Evolutionary conservation across 2,329 filamentous ascomycete species (phyloP).

Genomic region (Phyllosticta citribraziliensis): DNA sequence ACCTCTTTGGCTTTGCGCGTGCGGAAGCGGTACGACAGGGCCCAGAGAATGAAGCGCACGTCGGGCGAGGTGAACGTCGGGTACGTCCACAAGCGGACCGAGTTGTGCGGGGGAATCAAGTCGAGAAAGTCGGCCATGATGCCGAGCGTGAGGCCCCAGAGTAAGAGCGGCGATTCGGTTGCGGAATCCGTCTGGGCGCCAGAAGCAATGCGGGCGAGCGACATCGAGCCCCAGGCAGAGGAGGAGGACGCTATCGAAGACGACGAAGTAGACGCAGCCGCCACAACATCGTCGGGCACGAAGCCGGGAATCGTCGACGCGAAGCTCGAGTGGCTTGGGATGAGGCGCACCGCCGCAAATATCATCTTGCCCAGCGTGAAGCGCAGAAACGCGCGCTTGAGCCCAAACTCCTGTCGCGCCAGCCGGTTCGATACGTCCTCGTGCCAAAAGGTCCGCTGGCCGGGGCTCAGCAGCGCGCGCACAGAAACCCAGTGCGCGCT

Average conservation of each 20-base stretch:
- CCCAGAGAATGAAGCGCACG: constrained; percentile 48
- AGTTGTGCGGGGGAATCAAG: constrained; percentile 53
- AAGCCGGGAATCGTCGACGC: constrained; percentile 45
- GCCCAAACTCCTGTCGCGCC: constrained; percentile 44
- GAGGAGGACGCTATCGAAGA: background rate
- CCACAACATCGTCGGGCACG: constrained; percentile 23
- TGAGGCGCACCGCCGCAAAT: constrained; percentile 54
- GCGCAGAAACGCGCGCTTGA: constrained; percentile 46
- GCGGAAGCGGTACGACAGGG: constrained; percentile 49
- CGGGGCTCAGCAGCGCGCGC: constrained; percentile 49
- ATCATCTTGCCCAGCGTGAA: constrained; percentile 55
- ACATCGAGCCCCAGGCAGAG: constrained; percentile 11
- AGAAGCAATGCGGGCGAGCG: constrained; percentile 19
- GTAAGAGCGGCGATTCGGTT: constrained; percentile 41
- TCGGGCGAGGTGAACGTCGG: constrained; percentile 58
- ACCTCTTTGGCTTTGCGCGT: constrained; percentile 22
- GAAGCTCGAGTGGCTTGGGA: constrained; percentile 52
- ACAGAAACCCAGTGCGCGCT: constrained; percentile 61
- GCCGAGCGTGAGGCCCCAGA: constrained; percentile 61
- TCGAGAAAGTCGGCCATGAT: constrained; percentile 60
- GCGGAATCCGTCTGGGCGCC: constrained; percentile 25
- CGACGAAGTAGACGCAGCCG: background rate
- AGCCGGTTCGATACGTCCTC: constrained; percentile 56
- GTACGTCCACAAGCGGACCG: constrained; percentile 55
- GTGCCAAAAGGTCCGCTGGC: constrained; percentile 51